phyloP scores from a whole-genome alignment of 2,329 filamentous ascomycete species.

The Penicillium sp. region DNA sequence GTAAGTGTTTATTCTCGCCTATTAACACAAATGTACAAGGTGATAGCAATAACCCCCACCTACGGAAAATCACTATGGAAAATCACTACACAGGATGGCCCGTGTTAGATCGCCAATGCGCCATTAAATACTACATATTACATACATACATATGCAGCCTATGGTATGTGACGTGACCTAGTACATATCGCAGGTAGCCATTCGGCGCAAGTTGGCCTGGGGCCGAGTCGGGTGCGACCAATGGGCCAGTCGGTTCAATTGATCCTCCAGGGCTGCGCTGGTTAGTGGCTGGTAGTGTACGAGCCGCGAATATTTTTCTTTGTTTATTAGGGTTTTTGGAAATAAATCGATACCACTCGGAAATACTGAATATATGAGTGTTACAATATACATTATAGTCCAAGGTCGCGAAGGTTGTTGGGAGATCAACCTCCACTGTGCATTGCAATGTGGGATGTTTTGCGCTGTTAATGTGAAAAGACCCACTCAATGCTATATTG shows the following conservation, averaged over 20 bases:
- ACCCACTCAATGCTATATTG: background rate
- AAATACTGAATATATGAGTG: background rate
- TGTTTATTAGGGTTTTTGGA: background rate
- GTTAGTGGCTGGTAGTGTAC: slow-evolving; percentile 4
- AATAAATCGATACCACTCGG: background rate
- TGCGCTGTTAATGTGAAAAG: background rate
- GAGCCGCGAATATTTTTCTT: background rate
- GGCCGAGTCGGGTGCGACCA: slow-evolving; percentile 21
- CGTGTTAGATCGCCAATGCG: slow-evolving; percentile 9
- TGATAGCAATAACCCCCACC: background rate
- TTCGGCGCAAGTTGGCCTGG: slow-evolving; percentile 8
- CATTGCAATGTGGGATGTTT: slow-evolving; percentile 4
- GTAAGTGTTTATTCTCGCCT: background rate
- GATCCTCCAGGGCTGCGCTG: slow-evolving; percentile 10
- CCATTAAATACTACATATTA: slow-evolving; percentile 1
- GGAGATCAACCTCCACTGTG: slow-evolving; percentile 5
- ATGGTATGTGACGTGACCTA: background rate
- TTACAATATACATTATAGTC: background rate
- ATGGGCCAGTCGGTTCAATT: slow-evolving; percentile 17
- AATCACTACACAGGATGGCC: slow-evolving; percentile 3
- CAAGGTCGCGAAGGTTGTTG: background rate
- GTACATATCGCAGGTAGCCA: background rate
- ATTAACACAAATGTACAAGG: background rate
- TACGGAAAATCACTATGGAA: background rate
- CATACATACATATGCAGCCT: background rate